phyloP scores from a whole-genome alignment of 352 stramenopile species.

The Phytophthora rubi region DNA sequence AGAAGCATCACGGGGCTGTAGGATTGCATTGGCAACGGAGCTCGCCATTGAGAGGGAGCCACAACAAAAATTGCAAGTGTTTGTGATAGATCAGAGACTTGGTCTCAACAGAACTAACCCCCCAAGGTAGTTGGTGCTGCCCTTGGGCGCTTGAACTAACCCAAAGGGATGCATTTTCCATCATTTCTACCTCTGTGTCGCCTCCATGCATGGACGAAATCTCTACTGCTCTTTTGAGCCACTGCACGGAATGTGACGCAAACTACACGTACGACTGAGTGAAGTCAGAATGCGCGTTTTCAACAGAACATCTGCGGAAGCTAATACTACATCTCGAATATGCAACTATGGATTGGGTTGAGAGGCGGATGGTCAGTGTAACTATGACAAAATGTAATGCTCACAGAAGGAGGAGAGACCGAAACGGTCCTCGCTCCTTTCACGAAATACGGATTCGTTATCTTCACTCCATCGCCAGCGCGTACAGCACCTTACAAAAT shows the following conservation, averaged over 20 bases:
- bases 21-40: too few relatives aligned
- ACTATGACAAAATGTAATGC: constrained; percentile 74
- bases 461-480: constrained; percentile 59
- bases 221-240: too few relatives aligned
- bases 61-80: too few relatives aligned
- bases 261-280: too few relatives aligned
- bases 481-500: background rate
- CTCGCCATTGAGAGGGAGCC: too few relatives aligned
- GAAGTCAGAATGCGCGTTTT: too few relatives aligned
- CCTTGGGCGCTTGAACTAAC: constrained; percentile 6
- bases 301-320: too few relatives aligned
- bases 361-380: constrained; percentile 68
- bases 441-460: constrained; percentile 48
- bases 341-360: constrained; percentile 13
- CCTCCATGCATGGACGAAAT: too few relatives aligned
- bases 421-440: constrained; percentile 59
- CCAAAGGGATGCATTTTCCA: background rate
- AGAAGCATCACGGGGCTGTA: constrained; percentile 14
- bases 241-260: too few relatives aligned
- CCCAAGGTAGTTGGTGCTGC: constrained; percentile 34
- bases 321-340: too few relatives aligned
- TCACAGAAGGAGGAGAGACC: constrained; percentile 59
- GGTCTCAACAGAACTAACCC: constrained; percentile 41
- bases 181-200: background rate
- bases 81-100: constrained; percentile 19